phyloP scores from a whole-genome alignment of 768 basidiomycete species.

The Leccinum fibrillosum region DNA sequence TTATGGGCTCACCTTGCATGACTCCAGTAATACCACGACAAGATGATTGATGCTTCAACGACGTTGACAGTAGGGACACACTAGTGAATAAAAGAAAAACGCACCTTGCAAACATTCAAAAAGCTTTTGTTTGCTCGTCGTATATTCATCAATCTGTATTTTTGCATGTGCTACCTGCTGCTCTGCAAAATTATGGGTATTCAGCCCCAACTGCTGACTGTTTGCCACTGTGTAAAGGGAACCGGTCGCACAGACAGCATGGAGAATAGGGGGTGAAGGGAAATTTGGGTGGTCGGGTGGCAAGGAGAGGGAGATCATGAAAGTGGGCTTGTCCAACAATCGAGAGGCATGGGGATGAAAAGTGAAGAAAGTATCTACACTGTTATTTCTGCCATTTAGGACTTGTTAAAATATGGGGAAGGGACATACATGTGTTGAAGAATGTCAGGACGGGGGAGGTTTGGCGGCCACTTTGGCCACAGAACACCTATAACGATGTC shows the following conservation, averaged over 20 bases:
- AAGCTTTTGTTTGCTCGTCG: slow-evolving; percentile 50
- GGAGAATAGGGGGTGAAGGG: slow-evolving; percentile 66
- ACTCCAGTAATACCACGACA: slow-evolving; percentile 73
- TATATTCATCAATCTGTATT: slow-evolving; percentile 44
- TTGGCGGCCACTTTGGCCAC: slow-evolving; percentile 49
- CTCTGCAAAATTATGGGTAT: slow-evolving; percentile 51
- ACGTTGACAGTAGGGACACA: background rate
- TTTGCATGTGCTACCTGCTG: slow-evolving; percentile 57
- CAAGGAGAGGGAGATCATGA: slow-evolving; percentile 60
- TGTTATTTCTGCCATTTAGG: slow-evolving; percentile 21
- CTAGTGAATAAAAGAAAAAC: background rate
- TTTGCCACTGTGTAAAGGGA: slow-evolving; percentile 70
- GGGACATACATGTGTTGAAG: slow-evolving; percentile 62
- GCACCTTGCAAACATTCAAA: slow-evolving; percentile 64
- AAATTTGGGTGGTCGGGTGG: slow-evolving; percentile 71
- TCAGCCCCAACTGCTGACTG: slow-evolving; percentile 6
- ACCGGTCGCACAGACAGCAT: slow-evolving; percentile 84
- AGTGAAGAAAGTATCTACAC: slow-evolving; percentile 76
- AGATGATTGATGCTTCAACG: slow-evolving; percentile 52
- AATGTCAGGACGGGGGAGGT: slow-evolving; percentile 59
- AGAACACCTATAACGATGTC: slow-evolving; percentile 18
- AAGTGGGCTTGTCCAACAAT: slow-evolving; percentile 63
- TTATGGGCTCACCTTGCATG: slow-evolving; percentile 55
- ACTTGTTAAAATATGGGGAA: background rate
- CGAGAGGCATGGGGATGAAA: slow-evolving; percentile 73